phyloP scores from a whole-genome alignment of 805 yeast genomes.

The Wickerhamomyces mucosus region DNA sequence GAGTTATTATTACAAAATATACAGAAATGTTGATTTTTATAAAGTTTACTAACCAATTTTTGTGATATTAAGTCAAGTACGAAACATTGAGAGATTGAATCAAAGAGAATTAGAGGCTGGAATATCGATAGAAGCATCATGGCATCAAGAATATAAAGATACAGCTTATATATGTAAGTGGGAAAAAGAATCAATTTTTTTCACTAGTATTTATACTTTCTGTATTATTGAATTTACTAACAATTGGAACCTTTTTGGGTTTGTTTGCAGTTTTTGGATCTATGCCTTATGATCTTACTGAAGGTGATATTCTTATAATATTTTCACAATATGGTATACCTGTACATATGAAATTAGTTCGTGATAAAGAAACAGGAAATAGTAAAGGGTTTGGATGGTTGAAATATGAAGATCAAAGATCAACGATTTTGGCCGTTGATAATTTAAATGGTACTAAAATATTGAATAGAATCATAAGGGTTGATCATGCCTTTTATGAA shows the following conservation, averaged over 20 bases:
- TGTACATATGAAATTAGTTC: slow-evolving; percentile 56
- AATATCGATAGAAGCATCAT: slow-evolving; percentile 55
- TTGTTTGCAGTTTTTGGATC: slow-evolving; percentile 53
- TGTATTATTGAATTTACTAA: too few relatives aligned
- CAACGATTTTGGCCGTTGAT: slow-evolving; percentile 80
- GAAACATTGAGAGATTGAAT: slow-evolving; percentile 43
- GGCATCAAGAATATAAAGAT: slow-evolving; percentile 82
- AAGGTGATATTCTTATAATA: slow-evolving; percentile 64
- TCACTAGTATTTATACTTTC: too few relatives aligned
- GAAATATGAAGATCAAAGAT: slow-evolving; percentile 73
- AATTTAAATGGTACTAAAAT: slow-evolving; percentile 65
- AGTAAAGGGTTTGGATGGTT: slow-evolving; percentile 73
- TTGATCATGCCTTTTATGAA: slow-evolving; percentile 63
- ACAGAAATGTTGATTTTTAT: too few relatives aligned
- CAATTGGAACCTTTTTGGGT: too few relatives aligned
- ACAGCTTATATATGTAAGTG: slow-evolving; percentile 55
- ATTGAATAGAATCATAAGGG: slow-evolving; percentile 42
- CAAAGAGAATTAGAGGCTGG: slow-evolving; percentile 58
- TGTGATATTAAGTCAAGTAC: slow-evolving; percentile 13
- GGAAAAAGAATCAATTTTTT: too few relatives aligned
- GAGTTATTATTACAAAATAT: too few relatives aligned
- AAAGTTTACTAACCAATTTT: too few relatives aligned
- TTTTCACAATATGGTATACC: slow-evolving; percentile 91
- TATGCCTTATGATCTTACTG: slow-evolving; percentile 53
- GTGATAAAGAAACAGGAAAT: slow-evolving; percentile 57